These are phyloP conservation scores for Globisporangium nodosum DNA, from an alignment of 352 stramenopile genomes.

Conservation along the genomic window DNA sequence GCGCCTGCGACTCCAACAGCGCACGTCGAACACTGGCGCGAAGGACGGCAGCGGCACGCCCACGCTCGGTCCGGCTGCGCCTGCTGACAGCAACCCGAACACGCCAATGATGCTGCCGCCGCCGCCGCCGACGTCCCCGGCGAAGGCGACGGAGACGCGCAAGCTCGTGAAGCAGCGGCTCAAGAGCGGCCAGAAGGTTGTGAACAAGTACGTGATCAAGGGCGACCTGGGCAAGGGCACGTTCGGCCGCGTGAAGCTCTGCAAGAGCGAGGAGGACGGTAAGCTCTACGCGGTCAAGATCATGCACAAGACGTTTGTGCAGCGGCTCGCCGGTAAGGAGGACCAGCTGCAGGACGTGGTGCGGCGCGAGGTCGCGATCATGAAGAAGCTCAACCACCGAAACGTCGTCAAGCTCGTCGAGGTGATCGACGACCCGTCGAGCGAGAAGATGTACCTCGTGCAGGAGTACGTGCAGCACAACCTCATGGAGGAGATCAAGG, in stretches of 20 bases:
- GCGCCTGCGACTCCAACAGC: slow-evolving; percentile 66
- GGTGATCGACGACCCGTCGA: slow-evolving; percentile 92
- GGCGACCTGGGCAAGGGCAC: slow-evolving; percentile 87
- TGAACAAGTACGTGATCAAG: slow-evolving; percentile 95
- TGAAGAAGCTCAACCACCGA: slow-evolving; percentile 93
- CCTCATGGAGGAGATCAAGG: slow-evolving; percentile 87
- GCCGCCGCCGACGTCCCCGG: slow-evolving; percentile 42
- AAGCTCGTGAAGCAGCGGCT: slow-evolving; percentile 82
- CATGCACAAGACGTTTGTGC: slow-evolving; percentile 88
- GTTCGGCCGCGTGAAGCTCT: slow-evolving; percentile 85
- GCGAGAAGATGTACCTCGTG: slow-evolving; percentile 94
- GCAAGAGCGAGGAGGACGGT: slow-evolving; percentile 69
- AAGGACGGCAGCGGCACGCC: slow-evolving; percentile 10
- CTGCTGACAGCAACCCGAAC: slow-evolving; percentile 20
- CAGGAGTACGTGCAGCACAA: slow-evolving; percentile 93
- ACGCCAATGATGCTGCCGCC: slow-evolving; percentile 26
- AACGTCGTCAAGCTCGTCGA: slow-evolving; percentile 94
- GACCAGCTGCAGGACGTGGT: slow-evolving; percentile 81
- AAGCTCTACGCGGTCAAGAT: slow-evolving; percentile 88
- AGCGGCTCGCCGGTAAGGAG: slow-evolving; percentile 83
- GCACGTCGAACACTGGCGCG: slow-evolving; percentile 20
- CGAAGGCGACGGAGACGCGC: slow-evolving; percentile 65
- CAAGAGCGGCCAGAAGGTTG: slow-evolving; percentile 81
- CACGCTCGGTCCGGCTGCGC: slow-evolving; percentile 10
- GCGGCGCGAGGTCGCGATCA: slow-evolving; percentile 92